Base-by-base conservation (phyloP, 768 basidiomycete species). In the Dictyophora rubrovolvata region DNA sequence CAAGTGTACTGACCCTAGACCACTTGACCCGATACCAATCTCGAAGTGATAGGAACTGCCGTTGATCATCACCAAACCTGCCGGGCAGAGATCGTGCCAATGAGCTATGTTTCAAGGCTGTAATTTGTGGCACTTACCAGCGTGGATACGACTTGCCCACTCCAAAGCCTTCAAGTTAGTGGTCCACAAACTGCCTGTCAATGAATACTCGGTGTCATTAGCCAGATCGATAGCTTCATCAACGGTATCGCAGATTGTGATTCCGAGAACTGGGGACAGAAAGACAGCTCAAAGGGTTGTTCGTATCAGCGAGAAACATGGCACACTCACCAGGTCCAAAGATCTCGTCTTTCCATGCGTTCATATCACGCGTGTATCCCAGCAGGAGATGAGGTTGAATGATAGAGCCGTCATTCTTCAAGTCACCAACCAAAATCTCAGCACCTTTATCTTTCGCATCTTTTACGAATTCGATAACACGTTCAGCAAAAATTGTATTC, bases 151-250 rank as follows among this genome's bases (percentile, higher is more conserved):
- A 28, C 68, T 68, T 18, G 81, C 78, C 16, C 82, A 70, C 6
- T 73, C 66, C 61, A 79, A 67, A 5, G 64, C 62, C 59, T 75
- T 68, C 36, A 77, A 59, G 62, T 82, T 74, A 5, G 63, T 64
- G 0, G 80, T 77, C 80, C 83, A 85, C 14, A 85, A 63, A 0
- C 75, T 71, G 0, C 82, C 71, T 1, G 71, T 69, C 23, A 85
- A 69, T 1, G 79, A 79, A 52, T 80, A 83, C 1, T 78, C 75
- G 0, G 78, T 72, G 0, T 72, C 69, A 62, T 85, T 85, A 6
- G 82, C 81, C 20, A 82, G 67, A 49, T 77, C 75, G 7, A 84
- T 70, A 5, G 79, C 80, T 64, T 84, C 81, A n/a, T 80, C 77
- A 12, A 77, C 65, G 0, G 74, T 77, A 21, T 80, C 76, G 16